Percentiles rank a stretch among this genome's conserved stretches.
Evolutionary conservation across 768 basidiomycete genomes (phyloP).

Genomic region (Pleurotus citrinopileatus): DNA sequence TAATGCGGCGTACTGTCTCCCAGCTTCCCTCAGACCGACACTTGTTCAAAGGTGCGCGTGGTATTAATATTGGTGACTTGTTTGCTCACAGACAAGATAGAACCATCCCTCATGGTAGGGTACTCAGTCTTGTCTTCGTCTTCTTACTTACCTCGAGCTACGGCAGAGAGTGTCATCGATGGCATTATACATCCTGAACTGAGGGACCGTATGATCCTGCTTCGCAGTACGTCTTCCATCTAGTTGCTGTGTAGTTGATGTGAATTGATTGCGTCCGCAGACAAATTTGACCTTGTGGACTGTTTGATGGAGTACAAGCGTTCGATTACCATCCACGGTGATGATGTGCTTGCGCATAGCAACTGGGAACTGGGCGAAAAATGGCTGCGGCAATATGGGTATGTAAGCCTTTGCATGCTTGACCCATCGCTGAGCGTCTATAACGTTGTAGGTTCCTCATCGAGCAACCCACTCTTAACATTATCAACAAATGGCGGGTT

Average conservation of each 20-base stretch:
- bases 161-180: slow-evolving; percentile 85
- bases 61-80: slow-evolving; percentile 6
- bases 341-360: slow-evolving; percentile 84
- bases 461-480: slow-evolving; percentile 64
- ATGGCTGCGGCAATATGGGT: slow-evolving; percentile 86
- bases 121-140: slow-evolving; percentile 11
- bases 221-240: slow-evolving; percentile 55
- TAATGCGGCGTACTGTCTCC: slow-evolving; percentile 84
- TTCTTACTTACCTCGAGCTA: slow-evolving; percentile 6
- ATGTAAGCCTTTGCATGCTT: slow-evolving; percentile 19
- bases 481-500: slow-evolving; percentile 85
- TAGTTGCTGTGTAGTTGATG: background rate
- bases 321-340: slow-evolving; percentile 77
- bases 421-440: slow-evolving; percentile 6
- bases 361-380: slow-evolving; percentile 89
- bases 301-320: slow-evolving; percentile 72
- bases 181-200: slow-evolving; percentile 86
- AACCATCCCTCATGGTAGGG: slow-evolving; percentile 77
- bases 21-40: slow-evolving; percentile 84
- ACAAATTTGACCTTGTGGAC: slow-evolving; percentile 76
- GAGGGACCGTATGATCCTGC: slow-evolving; percentile 86
- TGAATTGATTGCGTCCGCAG: slow-evolving; percentile 31
- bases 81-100: slow-evolving; percentile 30
- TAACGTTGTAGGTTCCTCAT: slow-evolving; percentile 62
- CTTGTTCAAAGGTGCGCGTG: slow-evolving; percentile 69